Evolutionary conservation across 495 filamentous ascomycete genomes (phyloP).

Genomic region (Bombardia bombarda): DNA sequence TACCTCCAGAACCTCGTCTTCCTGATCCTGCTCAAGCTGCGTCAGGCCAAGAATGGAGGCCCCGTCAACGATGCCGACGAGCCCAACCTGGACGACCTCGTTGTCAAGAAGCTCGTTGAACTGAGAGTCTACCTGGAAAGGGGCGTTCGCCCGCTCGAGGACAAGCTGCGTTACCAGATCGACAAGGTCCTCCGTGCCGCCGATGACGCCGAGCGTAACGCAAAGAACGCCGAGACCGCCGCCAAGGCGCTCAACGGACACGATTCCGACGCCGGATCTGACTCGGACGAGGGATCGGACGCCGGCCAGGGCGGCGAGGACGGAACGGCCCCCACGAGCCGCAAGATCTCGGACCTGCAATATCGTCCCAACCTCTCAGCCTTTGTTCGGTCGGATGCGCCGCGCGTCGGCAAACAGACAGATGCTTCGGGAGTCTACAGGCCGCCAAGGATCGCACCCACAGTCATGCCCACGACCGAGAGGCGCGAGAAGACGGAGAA

Average conservation of each 20-base stretch:
- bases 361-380: slow-evolving; percentile 55
- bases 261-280: slow-evolving; percentile 29
- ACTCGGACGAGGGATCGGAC: slow-evolving; percentile 25
- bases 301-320: slow-evolving; percentile 29
- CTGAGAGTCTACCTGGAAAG: slow-evolving; percentile 82
- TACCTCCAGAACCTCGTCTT: slow-evolving; percentile 94
- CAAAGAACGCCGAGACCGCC: slow-evolving; percentile 19
- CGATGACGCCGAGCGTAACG: slow-evolving; percentile 55
- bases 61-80: slow-evolving; percentile 23
- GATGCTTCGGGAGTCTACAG: slow-evolving; percentile 62
- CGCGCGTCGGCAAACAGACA: slow-evolving; percentile 30
- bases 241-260: slow-evolving; percentile 21
- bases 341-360: slow-evolving; percentile 56
- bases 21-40: slow-evolving; percentile 73
- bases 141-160: slow-evolving; percentile 83
- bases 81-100: slow-evolving; percentile 35
- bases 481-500: slow-evolving; percentile 48
- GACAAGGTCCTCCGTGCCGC: slow-evolving; percentile 84
- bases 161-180: slow-evolving; percentile 76
- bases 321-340: slow-evolving; percentile 24
- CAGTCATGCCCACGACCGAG: slow-evolving; percentile 56
- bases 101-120: slow-evolving; percentile 76
- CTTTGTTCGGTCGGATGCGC: slow-evolving; percentile 31
- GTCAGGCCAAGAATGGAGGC: slow-evolving; percentile 39
- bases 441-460: slow-evolving; percentile 77